Conservation (phyloP, 306 rosid species). For the Begonia fuchsioides region DNA sequence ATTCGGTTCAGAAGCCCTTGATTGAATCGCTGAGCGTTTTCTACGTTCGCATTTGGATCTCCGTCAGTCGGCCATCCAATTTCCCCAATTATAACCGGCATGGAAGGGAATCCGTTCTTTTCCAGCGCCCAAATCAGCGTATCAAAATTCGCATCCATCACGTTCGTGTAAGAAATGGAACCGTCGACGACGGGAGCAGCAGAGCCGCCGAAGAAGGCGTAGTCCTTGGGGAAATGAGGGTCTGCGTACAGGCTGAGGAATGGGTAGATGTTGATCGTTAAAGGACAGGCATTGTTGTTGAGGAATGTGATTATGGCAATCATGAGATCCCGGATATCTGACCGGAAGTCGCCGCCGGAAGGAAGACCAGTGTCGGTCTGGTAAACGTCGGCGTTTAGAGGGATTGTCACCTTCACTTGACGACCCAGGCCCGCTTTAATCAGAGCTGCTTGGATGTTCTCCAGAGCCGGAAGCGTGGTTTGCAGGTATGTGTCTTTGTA, state of each 20-base stretch:
- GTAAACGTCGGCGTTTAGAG: constrained; percentile 88
- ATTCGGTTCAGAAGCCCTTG: constrained; percentile 60
- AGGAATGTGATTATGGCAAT: constrained; percentile 59
- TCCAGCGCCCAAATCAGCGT: constrained; percentile 77
- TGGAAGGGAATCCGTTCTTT: constrained; percentile 51
- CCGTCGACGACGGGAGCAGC: constrained; percentile 79
- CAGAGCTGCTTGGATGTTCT: constrained; percentile 86
- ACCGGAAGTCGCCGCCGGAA: constrained; percentile 71
- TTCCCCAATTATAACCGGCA: constrained; percentile 78
- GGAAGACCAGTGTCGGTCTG: constrained; percentile 53
- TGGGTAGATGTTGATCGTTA: constrained; percentile 85
- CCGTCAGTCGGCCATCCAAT: constrained; percentile 98
- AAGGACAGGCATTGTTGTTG: constrained; percentile 35
- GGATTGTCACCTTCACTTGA: constrained; percentile 79
- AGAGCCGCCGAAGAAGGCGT: constrained; percentile 55
- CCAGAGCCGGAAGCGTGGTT: constrained; percentile 66
- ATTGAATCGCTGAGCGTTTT: constrained; percentile 53
- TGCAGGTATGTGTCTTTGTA: constrained; percentile 47
- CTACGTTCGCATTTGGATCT: constrained; percentile 38
- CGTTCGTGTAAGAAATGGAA: constrained; percentile 61
- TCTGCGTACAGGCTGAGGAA: constrained; percentile 92
- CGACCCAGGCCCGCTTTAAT: constrained; percentile 74
- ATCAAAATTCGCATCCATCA: constrained; percentile 83
- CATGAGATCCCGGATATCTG: constrained; percentile 53
- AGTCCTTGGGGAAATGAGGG: constrained; percentile 80